These are phyloP conservation scores for Berkeleyomyces basicola DNA, from an alignment of 2,329 filamentous ascomycete genomes.

Conservation along the genomic window DNA sequence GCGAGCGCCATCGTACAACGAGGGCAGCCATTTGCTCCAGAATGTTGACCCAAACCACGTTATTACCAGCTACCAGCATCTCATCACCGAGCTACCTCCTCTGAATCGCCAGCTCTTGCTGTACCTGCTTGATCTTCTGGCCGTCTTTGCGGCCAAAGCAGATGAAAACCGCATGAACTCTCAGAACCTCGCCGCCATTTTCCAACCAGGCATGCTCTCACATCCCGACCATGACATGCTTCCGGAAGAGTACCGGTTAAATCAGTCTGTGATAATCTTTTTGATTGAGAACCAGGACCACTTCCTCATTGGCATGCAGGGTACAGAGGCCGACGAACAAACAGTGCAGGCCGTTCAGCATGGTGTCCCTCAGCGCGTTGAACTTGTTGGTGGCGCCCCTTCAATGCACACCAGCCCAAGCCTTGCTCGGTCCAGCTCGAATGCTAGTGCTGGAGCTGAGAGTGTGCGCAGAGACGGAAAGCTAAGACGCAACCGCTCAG, in stretches of 20 bases:
- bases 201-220: constrained; percentile 89
- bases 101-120: constrained; percentile 85
- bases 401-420: constrained; percentile 21
- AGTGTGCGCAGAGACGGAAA: constrained; percentile 68
- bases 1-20: constrained; percentile 55
- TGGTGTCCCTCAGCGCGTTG: constrained; percentile 37
- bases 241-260: constrained; percentile 81
- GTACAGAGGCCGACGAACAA: constrained; percentile 87
- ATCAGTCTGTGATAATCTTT: constrained; percentile 94
- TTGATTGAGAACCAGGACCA: constrained; percentile 97
- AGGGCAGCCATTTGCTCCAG: constrained; percentile 53
- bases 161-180: constrained; percentile 96
- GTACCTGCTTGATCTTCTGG: constrained; percentile 88
- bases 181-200: constrained; percentile 86
- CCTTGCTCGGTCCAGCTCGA: constrained; percentile 63
- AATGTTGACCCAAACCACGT: constrained; percentile 47
- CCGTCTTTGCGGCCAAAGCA: constrained; percentile 92
- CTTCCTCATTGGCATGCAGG: constrained; percentile 96
- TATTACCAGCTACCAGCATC: constrained; percentile 66
- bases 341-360: constrained; percentile 49
- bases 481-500: constrained; percentile 75
- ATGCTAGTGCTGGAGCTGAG: constrained; percentile 74
- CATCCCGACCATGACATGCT: constrained; percentile 93
- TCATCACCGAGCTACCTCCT: constrained; percentile 85
- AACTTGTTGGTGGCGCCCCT: background rate